Evolutionary conservation across 805 yeast species (phyloP).

Genomic region (Jamesozyma hellenica): DNA sequence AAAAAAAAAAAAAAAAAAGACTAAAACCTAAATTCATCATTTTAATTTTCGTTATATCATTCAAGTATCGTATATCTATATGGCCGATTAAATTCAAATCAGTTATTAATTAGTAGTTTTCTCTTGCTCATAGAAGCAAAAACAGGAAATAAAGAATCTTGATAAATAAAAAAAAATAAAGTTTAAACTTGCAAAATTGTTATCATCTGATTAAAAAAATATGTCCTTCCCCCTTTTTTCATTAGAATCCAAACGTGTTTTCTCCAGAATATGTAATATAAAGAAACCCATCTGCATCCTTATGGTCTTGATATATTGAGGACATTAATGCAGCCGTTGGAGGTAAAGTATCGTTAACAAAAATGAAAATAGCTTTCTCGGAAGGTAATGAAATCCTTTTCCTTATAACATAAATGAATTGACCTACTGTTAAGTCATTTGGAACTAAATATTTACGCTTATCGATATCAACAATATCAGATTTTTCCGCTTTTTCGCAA

Average conservation of each 20-base stretch:
- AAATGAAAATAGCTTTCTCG: constrained; percentile 95
- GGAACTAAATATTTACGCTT: constrained; percentile 96
- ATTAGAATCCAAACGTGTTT: constrained; percentile 71
- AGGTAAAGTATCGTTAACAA: constrained; percentile 92
- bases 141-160: too few relatives aligned
- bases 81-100: too few relatives aligned
- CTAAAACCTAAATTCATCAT: too few relatives aligned
- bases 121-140: too few relatives aligned
- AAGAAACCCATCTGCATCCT: constrained; percentile 94
- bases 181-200: too few relatives aligned
- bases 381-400: constrained; percentile 92
- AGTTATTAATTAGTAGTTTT: too few relatives aligned
- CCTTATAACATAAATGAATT: constrained; percentile 93
- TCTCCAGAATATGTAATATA: constrained; percentile 95
- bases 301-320: constrained; percentile 88
- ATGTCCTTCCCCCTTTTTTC: neutral
- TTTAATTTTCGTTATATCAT: too few relatives aligned
- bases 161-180: too few relatives aligned
- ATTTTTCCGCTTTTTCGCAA: constrained; percentile 94
- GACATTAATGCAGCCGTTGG: constrained; percentile 97
- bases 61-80: too few relatives aligned
- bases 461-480: constrained; percentile 91
- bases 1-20: neutral
- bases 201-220: too few relatives aligned
- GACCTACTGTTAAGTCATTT: constrained; percentile 91